phyloP scores from a whole-genome alignment of 2,329 filamentous ascomycete genomes.

The Parastagonospora avenae region DNA sequence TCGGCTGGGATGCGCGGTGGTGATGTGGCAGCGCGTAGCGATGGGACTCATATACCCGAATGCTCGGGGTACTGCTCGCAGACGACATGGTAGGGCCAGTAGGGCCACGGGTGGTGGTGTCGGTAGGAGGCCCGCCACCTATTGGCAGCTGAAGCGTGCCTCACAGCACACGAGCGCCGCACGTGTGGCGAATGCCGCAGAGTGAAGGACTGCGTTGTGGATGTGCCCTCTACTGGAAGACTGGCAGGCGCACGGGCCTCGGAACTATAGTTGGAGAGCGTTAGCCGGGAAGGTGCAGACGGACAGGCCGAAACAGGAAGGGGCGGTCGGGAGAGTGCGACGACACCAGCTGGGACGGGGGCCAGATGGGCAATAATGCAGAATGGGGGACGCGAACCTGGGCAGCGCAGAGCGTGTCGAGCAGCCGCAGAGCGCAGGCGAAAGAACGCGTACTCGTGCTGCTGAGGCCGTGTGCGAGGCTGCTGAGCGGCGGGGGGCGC shows the following conservation, averaged over 20 bases:
- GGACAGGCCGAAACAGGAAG: conserved; percentile 34
- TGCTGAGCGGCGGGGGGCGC: background rate
- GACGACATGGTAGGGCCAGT: conserved; percentile 41
- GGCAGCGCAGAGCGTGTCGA: background rate
- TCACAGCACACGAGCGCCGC: conserved; percentile 27
- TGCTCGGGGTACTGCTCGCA: conserved; percentile 46
- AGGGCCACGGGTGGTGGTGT: conserved; percentile 12
- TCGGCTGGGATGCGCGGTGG: conserved; percentile 44
- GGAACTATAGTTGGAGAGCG: background rate
- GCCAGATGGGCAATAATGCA: background rate
- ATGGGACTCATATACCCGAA: conserved; percentile 51
- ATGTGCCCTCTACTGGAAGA: conserved; percentile 4
- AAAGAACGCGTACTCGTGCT: background rate
- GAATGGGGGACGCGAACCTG: background rate
- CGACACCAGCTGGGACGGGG: conserved; percentile 3
- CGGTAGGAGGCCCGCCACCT: conserved; percentile 35
- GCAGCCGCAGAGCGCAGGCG: background rate
- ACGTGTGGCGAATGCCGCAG: conserved; percentile 35
- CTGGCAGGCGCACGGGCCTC: conserved; percentile 1
- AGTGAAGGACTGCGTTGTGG: conserved; percentile 21
- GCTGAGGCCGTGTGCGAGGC: background rate
- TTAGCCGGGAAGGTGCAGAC: conserved; percentile 10
- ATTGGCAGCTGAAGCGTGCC: conserved; percentile 42
- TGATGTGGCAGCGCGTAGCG: conserved; percentile 39
- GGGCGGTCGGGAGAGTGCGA: conserved; percentile 8